Evolutionary conservation across 176 grass and related monocot genomes (phyloP), one percentile per base, ranked within the genome.

Genomic region (Typha latifolia): DNA sequence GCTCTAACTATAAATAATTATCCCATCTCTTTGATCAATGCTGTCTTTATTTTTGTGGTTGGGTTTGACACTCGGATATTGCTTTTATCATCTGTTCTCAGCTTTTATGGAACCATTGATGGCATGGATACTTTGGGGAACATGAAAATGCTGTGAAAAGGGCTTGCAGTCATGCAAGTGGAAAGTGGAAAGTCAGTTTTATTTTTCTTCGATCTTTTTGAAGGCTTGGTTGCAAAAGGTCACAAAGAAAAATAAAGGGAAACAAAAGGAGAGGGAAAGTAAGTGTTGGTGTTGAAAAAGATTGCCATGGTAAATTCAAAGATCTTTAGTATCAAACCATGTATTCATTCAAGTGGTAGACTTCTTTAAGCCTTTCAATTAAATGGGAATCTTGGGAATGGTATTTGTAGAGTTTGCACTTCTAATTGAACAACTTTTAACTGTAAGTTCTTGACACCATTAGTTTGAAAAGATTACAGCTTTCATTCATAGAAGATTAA

Each of bases 131-230:
- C 63, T 37, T 14, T 65, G 63, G 9, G 32, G 32, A 43, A 47
- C 63, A 65, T 47, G 63, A 34, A 65, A 65, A 65, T 24, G 63
- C 63, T n/a, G 32, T 11, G 8, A 65, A 29, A 29, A 47, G 63
- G 32, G 63, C 32, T 34, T 65, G 63, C 27, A 37, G 63, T 65
- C 27, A 29, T 65, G 63, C 63, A 65, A 15, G 63, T 26, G 34
- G 63, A 15, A 29, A 29, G 14, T 43, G 63, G 37, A 20, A 65
- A 65, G 63, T 47, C 1, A 7, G 15, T n/a, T 57, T 57, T 9
- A 16, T 59, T 19, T 5, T 43, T 43, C 9, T 43, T 43, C n/a
- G 6, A 29, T 24, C 14, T 65, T 65, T 26, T 65, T 6, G 18
- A 19, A 22, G n/a, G 53, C n/a, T 9, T 59, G 53, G 7, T 14